A percentile compares a stretch with the other conserved stretches of the same genome.
phyloP scores from a whole-genome alignment of 768 basidiomycete genomes.

The Boletales sp. region DNA sequence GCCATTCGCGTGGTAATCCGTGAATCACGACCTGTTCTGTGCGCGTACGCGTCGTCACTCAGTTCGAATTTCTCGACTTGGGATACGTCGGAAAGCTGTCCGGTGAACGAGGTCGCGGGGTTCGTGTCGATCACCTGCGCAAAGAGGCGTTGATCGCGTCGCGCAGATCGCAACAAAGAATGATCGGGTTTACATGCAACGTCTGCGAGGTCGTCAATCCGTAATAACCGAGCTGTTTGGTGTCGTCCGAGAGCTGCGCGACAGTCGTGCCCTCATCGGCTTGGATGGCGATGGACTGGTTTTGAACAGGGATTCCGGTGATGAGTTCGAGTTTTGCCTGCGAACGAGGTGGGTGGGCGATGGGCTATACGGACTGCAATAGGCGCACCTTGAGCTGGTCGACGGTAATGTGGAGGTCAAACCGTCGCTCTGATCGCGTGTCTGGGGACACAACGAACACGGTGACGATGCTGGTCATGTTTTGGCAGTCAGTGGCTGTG shows the following conservation, averaged over 20 bases:
- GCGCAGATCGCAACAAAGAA: background rate
- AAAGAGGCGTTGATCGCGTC: conserved; percentile 33
- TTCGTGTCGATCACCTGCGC: conserved; percentile 62
- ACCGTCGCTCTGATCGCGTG: conserved; percentile 84
- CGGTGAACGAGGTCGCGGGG: conserved; percentile 71
- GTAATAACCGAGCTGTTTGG: conserved; percentile 68
- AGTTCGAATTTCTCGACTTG: conserved; percentile 94
- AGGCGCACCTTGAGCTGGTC: conserved; percentile 73
- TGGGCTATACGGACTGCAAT: background rate
- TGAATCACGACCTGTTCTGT: conserved; percentile 68
- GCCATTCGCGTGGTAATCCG: background rate
- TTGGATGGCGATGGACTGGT: conserved; percentile 66
- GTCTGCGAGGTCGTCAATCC: conserved; percentile 74
- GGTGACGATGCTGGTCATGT: conserved; percentile 50
- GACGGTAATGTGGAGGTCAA: conserved; percentile 73
- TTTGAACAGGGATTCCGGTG: conserved; percentile 80
- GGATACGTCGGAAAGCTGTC: conserved; percentile 80
- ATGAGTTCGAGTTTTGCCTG: conserved; percentile 83
- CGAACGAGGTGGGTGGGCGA: background rate
- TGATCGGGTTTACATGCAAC: conserved; percentile 57
- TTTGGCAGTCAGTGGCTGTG: background rate
- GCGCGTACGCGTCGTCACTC: conserved; percentile 74
- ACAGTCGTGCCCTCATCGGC: conserved; percentile 53
- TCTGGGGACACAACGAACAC: conserved; percentile 84
- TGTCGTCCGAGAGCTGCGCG: conserved; percentile 61